These are phyloP conservation scores for Geotrichum histeridarum DNA, from an alignment of 1,139 yeast genomes.

Conservation along the genomic window DNA sequence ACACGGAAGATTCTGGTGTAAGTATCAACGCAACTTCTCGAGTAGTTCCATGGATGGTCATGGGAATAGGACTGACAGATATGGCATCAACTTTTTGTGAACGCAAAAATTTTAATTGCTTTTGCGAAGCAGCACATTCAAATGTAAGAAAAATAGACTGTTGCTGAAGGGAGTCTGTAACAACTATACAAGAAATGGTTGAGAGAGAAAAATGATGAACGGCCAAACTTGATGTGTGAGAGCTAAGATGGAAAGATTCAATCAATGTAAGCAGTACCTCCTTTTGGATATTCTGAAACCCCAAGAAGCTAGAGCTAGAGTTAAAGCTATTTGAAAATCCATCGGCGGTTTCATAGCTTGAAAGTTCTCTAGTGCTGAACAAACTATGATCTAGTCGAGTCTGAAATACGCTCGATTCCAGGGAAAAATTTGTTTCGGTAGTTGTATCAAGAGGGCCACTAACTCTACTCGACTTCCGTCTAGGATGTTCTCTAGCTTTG, in stretches of 20 bases:
- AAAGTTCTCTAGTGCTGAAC: conserved; percentile 10
- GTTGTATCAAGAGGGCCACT: conserved; percentile 11
- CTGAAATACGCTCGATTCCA: conserved; percentile 12
- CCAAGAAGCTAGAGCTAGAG: neutral
- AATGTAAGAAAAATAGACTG: conserved; percentile 10
- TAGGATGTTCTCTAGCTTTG: conserved; percentile 6
- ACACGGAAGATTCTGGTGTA: conserved; percentile 29
- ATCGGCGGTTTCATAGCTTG: conserved; percentile 8
- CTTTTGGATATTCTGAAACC: conserved; percentile 9
- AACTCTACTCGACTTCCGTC: conserved; percentile 19
- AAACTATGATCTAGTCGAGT: conserved; percentile 12
- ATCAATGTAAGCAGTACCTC: conserved; percentile 12
- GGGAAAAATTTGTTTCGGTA: conserved; percentile 5
- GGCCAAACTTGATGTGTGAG: neutral
- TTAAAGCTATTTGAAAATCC: conserved; percentile 1
- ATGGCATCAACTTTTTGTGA: conserved; percentile 4
- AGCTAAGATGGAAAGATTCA: conserved; percentile 6
- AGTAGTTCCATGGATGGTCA: neutral
- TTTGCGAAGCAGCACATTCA: conserved; percentile 3
- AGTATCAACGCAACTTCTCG: conserved; percentile 6
- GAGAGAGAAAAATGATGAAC: neutral
- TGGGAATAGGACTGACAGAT: conserved; percentile 2
- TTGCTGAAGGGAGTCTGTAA: neutral
- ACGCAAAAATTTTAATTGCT: conserved; percentile 2
- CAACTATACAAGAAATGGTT: neutral